Conservation (phyloP, 73 alveolate species). For the Stentor coeruleus region DNA sequence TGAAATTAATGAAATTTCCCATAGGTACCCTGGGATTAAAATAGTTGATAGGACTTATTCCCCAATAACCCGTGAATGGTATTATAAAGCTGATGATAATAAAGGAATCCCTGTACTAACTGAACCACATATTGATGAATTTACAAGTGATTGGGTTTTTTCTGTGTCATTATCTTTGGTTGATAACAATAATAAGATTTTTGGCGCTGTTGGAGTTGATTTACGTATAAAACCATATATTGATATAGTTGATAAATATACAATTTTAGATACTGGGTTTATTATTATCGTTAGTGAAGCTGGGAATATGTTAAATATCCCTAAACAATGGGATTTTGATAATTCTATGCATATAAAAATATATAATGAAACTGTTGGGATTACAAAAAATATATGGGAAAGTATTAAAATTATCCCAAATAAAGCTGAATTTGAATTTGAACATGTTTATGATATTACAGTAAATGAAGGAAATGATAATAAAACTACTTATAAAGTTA, state of each 20-base stretch:
- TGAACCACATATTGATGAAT: background rate
- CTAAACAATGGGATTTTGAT: background rate
- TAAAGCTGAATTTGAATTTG: too few relatives aligned
- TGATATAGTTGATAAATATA: too few relatives aligned
- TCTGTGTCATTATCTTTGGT: background rate
- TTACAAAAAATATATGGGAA: too few relatives aligned
- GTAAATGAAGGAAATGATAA: too few relatives aligned
- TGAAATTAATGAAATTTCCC: background rate
- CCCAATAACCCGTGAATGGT: background rate
- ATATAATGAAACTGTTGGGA: too few relatives aligned
- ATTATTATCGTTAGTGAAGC: background rate
- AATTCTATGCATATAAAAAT: too few relatives aligned
- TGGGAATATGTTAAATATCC: background rate
- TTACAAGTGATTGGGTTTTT: background rate
- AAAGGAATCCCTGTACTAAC: background rate
- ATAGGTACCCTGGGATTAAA: background rate
- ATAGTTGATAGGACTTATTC: background rate
- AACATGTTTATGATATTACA: too few relatives aligned
- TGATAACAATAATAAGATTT: background rate
- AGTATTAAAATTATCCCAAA: too few relatives aligned
- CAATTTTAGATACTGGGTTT: background rate
- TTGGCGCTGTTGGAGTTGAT: background rate
- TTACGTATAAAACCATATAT: background rate
- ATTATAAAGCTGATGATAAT: background rate
- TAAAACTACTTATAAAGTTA: too few relatives aligned